Evolutionary conservation across 371 early-diverging fungal species (phyloP).

Genomic region (Blastocladiella emersonii): DNA sequence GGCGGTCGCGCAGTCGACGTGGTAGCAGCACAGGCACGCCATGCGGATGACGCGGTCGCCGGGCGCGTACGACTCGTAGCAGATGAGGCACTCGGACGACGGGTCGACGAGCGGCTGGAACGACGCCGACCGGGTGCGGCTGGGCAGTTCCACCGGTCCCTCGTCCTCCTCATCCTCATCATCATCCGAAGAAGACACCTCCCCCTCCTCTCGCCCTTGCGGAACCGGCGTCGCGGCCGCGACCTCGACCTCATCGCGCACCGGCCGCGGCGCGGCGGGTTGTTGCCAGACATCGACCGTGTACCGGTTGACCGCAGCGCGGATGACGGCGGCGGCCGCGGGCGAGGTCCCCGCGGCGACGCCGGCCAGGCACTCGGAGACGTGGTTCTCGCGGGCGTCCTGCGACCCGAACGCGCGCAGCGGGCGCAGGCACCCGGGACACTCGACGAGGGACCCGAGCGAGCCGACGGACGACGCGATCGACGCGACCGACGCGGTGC

Average conservation of each 20-base stretch:
- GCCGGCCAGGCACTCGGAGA: neutral
- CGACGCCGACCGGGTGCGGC: no score
- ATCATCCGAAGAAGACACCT: no score
- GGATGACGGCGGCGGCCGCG: neutral
- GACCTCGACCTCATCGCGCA: no score
- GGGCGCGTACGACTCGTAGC: neutral
- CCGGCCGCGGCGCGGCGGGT: no score
- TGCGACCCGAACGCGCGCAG: neutral
- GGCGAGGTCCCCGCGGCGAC: neutral
- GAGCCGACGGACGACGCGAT: neutral
- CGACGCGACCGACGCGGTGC: neutral
- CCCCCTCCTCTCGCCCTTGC: no score
- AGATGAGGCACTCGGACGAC: neutral
- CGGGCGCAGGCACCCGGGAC: neutral
- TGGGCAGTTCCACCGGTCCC: no score
- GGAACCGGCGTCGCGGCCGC: no score
- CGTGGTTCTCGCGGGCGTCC: neutral
- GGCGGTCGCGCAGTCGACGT: neutral
- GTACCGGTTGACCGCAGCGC: neutral
- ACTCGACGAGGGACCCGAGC: constrained; percentile 1
- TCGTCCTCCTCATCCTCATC: no score
- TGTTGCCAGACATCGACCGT: neutral
- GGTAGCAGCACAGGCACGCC: neutral
- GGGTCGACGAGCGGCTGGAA: neutral
- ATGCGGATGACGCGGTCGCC: neutral